A percentile compares a stretch with the other conserved stretches of the same genome.
These are phyloP conservation scores for Penicillium sp. DNA, from an alignment of 2,329 filamentous ascomycete genomes.

Conservation along the genomic window DNA sequence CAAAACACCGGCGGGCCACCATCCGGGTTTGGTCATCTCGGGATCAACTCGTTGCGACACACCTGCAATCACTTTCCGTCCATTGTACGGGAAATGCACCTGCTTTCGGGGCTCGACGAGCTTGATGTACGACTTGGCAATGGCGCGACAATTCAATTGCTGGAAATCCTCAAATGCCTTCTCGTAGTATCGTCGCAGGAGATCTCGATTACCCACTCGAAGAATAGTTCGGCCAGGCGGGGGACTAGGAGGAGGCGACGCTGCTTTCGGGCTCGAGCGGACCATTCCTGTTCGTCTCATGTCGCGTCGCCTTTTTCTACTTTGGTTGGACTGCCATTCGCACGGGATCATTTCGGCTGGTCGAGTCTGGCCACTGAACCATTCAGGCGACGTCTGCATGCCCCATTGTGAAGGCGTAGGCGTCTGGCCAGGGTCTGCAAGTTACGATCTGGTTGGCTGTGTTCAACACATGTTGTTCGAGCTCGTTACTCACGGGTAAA, in stretches of 20 bases:
- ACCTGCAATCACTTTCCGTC: constrained; percentile 29
- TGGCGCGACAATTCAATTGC: constrained; percentile 43
- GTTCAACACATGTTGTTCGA: background rate
- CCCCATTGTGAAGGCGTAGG: constrained; percentile 6
- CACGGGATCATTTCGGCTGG: constrained; percentile 29
- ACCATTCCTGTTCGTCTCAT: constrained; percentile 15
- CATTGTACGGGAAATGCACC: constrained; percentile 47
- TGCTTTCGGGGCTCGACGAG: constrained; percentile 47
- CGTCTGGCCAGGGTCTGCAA: constrained; percentile 8
- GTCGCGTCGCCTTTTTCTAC: constrained; percentile 25
- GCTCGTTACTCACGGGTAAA: constrained; percentile 22
- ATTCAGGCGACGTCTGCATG: constrained; percentile 17
- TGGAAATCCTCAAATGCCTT: constrained; percentile 42
- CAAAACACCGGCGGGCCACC: constrained; percentile 32
- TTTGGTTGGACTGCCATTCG: constrained; percentile 28
- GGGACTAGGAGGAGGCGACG: constrained; percentile 17
- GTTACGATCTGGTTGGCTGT: background rate
- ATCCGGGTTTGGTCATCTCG: constrained; percentile 32
- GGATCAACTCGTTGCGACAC: constrained; percentile 30
- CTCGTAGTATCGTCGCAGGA: constrained; percentile 37
- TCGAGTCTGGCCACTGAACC: constrained; percentile 22
- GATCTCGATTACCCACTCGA: constrained; percentile 25
- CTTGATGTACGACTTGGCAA: constrained; percentile 46
- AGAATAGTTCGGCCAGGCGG: constrained; percentile 24
- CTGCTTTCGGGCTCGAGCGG: constrained; percentile 16